Evolutionary conservation across 176 grass and related monocot species (phyloP), one percentile per base, ranked within the genome.

Genomic region (Areca catechu): DNA sequence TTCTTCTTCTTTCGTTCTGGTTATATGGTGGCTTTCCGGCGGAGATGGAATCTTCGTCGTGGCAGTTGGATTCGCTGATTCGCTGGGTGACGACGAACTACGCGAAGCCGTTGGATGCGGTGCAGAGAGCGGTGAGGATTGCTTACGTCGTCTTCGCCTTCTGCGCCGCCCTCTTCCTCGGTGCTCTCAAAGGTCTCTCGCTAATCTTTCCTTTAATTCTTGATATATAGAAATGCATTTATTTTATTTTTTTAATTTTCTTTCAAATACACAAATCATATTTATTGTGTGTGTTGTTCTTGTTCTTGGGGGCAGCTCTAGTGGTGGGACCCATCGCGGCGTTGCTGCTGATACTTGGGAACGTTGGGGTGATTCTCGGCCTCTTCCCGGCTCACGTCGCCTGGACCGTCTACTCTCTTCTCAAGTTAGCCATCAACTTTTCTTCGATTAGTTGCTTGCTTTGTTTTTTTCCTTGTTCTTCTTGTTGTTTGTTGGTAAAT

Each of bases 131-230:
- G 60, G 56, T 86, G 50, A 74, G 77, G 17, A 54, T 81, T 51
- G 82, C 76, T 16, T 89, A 89, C 71, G 85, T 95, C 5, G 70
- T 89, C 61, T 77, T 95, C 76, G 73, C 83, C 74, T 95, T 95
- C 65, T 83, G 82, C 75, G 72, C 79, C 75, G 90, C 90, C 69
- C 77, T 95, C 61, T 89, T 95, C 73, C 77, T 89, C 82, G 90
- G 90, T 15, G 86, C 69, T 55, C 66, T 86, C 68, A 95, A 95
- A 95, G 90, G 90, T 73, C 56, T 48, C 63, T 53, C n/a, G 50
- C 55, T 54, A 56, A 51, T 30, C 27, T 24, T 19, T 62, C 2
- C 34, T 43, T 43, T 43, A 43, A 43, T 14, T 43, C 34, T 43
- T 43, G 34, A 43, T 43, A 2, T 43, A 43, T 43, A 43, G 2